Evolutionary conservation across 352 stramenopile species (phyloP).

Genomic region (Phytophthora litchii): DNA sequence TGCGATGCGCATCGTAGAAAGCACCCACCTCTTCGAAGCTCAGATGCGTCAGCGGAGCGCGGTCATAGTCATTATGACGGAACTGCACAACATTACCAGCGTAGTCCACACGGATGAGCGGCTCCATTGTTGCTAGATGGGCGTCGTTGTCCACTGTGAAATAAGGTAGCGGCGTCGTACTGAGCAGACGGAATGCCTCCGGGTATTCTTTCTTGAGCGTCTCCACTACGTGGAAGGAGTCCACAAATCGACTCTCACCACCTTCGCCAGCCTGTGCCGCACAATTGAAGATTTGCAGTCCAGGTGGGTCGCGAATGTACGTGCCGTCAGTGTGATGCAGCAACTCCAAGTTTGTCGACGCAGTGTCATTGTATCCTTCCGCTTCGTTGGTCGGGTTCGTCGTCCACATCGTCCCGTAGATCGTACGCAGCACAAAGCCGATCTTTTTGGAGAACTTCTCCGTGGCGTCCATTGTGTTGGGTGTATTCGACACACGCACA

Average conservation of each 20-base stretch:
- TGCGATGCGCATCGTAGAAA: slow-evolving; percentile 82
- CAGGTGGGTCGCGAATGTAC: slow-evolving; percentile 88
- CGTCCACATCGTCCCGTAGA: slow-evolving; percentile 92
- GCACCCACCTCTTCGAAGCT: slow-evolving; percentile 66
- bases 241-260: slow-evolving; percentile 80
- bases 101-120: slow-evolving; percentile 79
- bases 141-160: slow-evolving; percentile 81
- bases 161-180: slow-evolving; percentile 72
- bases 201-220: slow-evolving; percentile 59
- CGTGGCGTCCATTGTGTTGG: slow-evolving; percentile 77
- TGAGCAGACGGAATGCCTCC: slow-evolving; percentile 75
- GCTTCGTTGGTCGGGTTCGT: slow-evolving; percentile 75
- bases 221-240: slow-evolving; percentile 81
- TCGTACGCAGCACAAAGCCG: slow-evolving; percentile 84
- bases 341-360: slow-evolving; percentile 85
- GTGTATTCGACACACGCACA: slow-evolving; percentile 67
- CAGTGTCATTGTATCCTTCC: slow-evolving; percentile 88
- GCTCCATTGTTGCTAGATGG: slow-evolving; percentile 80
- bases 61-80: slow-evolving; percentile 91
- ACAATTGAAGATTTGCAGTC: slow-evolving; percentile 92
- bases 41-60: slow-evolving; percentile 80
- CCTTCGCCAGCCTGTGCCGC: slow-evolving; percentile 72
- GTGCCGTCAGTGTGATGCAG: slow-evolving; percentile 88
- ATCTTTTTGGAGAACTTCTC: slow-evolving; percentile 84
- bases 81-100: slow-evolving; percentile 78